Conservation (phyloP, 1,284 basidiomycete species). For the Gymnopus androsaceus region DNA sequence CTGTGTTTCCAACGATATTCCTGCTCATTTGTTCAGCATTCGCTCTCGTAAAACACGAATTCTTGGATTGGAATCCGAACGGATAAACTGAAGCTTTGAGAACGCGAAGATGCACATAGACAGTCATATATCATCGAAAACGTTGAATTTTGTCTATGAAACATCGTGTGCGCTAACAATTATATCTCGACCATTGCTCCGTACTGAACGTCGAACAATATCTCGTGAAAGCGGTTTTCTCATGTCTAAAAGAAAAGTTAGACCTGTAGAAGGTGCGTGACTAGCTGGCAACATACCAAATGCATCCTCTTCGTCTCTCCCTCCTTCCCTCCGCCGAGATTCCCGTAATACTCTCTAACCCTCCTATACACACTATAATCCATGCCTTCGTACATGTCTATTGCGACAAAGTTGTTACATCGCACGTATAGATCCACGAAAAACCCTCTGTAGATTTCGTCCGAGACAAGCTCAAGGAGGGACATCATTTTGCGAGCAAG, state of each 20-base stretch:
- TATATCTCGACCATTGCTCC: slow-evolving; percentile 72
- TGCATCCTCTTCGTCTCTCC: slow-evolving; percentile 84
- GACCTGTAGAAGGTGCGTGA: slow-evolving; percentile 7
- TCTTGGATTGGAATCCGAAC: too few species aligned
- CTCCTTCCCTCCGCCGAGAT: slow-evolving; percentile 64
- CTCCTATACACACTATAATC: slow-evolving; percentile 87
- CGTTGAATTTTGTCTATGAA: too few species aligned
- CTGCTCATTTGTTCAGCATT: too few species aligned
- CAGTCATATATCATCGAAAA: too few species aligned
- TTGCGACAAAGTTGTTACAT: slow-evolving; percentile 75
- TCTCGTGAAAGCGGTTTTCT: slow-evolving; percentile 79
- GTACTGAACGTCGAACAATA: slow-evolving; percentile 59
- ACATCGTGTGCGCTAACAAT: slow-evolving; percentile 72
- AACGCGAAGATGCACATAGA: too few species aligned
- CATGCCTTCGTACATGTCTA: slow-evolving; percentile 83
- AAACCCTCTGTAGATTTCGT: slow-evolving; percentile 73
- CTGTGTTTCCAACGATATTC: too few species aligned
- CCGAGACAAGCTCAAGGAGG: slow-evolving; percentile 80
- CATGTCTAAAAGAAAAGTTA: slow-evolving; percentile 65
- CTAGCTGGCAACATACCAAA: slow-evolving; percentile 66
- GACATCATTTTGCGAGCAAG: slow-evolving; percentile 83
- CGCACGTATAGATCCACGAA: slow-evolving; percentile 93
- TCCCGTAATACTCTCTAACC: slow-evolving; percentile 86
- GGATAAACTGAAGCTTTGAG: too few species aligned
- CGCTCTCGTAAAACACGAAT: too few species aligned